Evolutionary conservation across 2,329 filamentous ascomycete genomes (phyloP), one percentile per base, ranked within the genome.

Genomic region (Diaporthe vexans): DNA sequence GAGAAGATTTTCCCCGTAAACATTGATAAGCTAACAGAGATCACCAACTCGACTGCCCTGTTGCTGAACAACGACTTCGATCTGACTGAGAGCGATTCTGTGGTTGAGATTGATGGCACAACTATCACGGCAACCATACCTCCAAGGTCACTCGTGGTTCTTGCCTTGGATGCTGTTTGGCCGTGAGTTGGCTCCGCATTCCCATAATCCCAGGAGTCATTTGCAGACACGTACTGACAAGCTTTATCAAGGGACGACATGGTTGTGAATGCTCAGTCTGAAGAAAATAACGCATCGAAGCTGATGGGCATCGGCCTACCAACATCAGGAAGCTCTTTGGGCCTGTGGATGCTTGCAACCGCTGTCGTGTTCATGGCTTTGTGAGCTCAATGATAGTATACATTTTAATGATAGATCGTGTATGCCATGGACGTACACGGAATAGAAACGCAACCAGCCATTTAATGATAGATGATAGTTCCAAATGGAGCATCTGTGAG

Each of bases 41-140:
- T 73, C 59, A 67, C 33, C 35, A 73, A 73, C 37, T 73, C 56
- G 10, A 73, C 71, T 21, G 59, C 61, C 17, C 33, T 73, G 51
- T 33, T 73, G 9, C 24, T 73, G 9, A 73, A 73, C 35, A 73
- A 73, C 21, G 71, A 73, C 21, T 73, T 67, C 29, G 59, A 73
- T 35, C 59, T 73, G 10, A 26, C 58, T 19, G 51, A 48, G 33
- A 73, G 52, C 21, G 37, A 67, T n/a, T 56, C 71, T 3, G 33
- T 73, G 10, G 26, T 73, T 35, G 51, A 46, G 33, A 24, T 46
- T 43, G n/a, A 73, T 43, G 71, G 71, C 40, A 67, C 71, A 21
- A 21, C n/a, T 48, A 21, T 73, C 48, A 73, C 71, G 35, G 71
- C 58, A 29, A 73, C 71, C 4, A 67, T 73, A 21, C 59, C 71